Conservation (phyloP, 768 basidiomycete species). For the Hygrophoropsis aurantiaca region DNA sequence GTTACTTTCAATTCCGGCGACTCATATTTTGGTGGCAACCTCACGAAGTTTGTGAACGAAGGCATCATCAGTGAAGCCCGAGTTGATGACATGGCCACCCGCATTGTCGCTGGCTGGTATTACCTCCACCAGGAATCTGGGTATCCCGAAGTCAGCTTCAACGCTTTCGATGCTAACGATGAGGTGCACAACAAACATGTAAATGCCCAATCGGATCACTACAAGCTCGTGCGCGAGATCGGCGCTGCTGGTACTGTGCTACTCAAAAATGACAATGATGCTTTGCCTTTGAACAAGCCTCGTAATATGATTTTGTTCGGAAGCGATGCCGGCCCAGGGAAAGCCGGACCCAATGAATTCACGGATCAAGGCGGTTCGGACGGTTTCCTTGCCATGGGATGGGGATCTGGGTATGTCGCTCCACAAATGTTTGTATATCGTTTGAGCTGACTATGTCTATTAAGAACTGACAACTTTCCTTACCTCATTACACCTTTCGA, state of each 20-base stretch:
- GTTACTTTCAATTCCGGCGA: slow-evolving; percentile 48
- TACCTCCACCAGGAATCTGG: slow-evolving; percentile 53
- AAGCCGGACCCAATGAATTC: slow-evolving; percentile 64
- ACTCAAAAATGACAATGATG: slow-evolving; percentile 64
- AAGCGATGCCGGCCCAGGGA: slow-evolving; percentile 57
- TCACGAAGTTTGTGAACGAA: slow-evolving; percentile 68
- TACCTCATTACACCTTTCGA: slow-evolving; percentile 77
- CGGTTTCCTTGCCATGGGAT: slow-evolving; percentile 84
- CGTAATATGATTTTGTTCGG: slow-evolving; percentile 56
- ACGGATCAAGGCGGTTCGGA: slow-evolving; percentile 54
- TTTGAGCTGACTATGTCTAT: not conserved
- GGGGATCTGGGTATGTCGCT: slow-evolving; percentile 65
- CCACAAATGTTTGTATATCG: not conserved
- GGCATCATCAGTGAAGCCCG: slow-evolving; percentile 66
- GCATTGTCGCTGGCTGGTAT: slow-evolving; percentile 75
- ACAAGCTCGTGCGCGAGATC: slow-evolving; percentile 65
- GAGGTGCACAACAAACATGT: slow-evolving; percentile 57
- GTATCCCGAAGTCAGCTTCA: slow-evolving; percentile 72
- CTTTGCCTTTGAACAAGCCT: slow-evolving; percentile 55
- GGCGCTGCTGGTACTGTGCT: slow-evolving; percentile 74
- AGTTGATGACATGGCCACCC: slow-evolving; percentile 79
- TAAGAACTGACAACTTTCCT: slow-evolving; percentile 64
- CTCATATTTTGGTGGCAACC: slow-evolving; percentile 66
- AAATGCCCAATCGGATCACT: slow-evolving; percentile 72
- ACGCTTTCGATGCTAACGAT: slow-evolving; percentile 56